phyloP scores from a whole-genome alignment of 139 green algal genomes.

The Chlorella sp. region DNA sequence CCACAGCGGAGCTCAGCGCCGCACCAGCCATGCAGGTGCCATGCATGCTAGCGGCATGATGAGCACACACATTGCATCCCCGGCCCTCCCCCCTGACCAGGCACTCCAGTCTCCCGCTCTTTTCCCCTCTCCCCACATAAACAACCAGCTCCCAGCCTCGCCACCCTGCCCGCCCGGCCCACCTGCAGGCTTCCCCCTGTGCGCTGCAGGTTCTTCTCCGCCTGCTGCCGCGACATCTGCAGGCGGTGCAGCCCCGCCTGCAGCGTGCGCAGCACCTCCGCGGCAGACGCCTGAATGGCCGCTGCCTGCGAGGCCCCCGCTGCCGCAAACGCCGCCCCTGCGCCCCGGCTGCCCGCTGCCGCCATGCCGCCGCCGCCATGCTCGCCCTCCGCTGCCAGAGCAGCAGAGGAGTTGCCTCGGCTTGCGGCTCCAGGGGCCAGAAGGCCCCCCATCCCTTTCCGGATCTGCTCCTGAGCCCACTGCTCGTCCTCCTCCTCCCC shows the following conservation, averaged over 20 bases:
- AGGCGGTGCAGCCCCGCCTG: constrained; percentile 58
- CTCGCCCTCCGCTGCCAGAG: not conserved
- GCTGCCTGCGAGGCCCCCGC: constrained; percentile 36
- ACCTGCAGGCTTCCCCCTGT: constrained; percentile 47
- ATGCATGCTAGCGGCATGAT: not conserved
- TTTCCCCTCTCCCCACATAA: too few species aligned
- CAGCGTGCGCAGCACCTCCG: constrained; percentile 59
- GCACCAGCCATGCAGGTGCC: too few species aligned
- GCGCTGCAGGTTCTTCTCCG: constrained; percentile 49
- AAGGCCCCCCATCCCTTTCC: constrained; percentile 61
- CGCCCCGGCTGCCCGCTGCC: not conserved
- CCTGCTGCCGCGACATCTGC: constrained; percentile 45
- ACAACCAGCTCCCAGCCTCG: not conserved
- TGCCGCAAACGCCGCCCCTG: constrained; percentile 18
- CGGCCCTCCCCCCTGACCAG: too few species aligned
- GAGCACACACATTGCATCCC: too few species aligned
- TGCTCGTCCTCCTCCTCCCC: constrained; percentile 69
- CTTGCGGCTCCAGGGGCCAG: not conserved
- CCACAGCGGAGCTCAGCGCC: too few species aligned
- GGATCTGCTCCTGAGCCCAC: constrained; percentile 75
- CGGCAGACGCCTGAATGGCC: constrained; percentile 43
- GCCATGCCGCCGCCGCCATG: not conserved
- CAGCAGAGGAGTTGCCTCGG: not conserved
- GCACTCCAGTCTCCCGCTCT: too few species aligned
- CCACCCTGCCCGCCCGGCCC: not conserved